These are phyloP conservation scores for Cordyceps fumosorosea DNA, from an alignment of 2,329 filamentous ascomycete genomes.

Conservation along the genomic window DNA sequence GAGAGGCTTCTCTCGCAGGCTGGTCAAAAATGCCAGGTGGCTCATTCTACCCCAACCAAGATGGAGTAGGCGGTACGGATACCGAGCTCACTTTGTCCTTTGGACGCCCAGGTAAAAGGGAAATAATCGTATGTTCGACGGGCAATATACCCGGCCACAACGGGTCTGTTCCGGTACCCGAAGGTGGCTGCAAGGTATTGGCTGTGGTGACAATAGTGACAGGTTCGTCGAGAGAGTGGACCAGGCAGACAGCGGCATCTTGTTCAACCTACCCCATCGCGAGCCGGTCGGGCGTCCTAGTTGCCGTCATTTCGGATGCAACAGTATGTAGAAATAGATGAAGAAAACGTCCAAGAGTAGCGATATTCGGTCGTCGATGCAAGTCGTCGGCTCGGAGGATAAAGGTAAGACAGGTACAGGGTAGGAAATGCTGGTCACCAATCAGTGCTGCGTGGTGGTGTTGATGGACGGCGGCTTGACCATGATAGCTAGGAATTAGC, in stretches of 20 bases:
- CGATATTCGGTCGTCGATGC: neutral
- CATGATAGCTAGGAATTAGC: neutral
- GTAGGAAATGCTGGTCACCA: neutral
- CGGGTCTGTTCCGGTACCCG: conserved; percentile 10
- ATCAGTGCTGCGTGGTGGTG: neutral
- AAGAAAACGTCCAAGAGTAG: neutral
- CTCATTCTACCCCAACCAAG: no score
- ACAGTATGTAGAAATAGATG: neutral
- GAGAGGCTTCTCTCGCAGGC: neutral
- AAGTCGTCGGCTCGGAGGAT: neutral
- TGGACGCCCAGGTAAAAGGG: no score
- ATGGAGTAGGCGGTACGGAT: no score
- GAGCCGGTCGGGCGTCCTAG: neutral
- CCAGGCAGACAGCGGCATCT: neutral
- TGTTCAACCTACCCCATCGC: neutral
- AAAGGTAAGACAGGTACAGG: neutral
- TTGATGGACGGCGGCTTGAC: neutral
- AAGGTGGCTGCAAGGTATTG: neutral
- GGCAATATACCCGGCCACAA: neutral
- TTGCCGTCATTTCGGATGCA: neutral
- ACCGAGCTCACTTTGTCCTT: neutral
- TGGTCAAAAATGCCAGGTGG: no score
- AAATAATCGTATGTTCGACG: no score
- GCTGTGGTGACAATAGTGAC: neutral
- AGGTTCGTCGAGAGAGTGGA: neutral